A percentile compares a stretch with the other conserved stretches of the same genome.
These are phyloP conservation scores for Entelexis sorbosivorans DNA, from an alignment of 1,139 yeast species.

Conservation along the genomic window DNA sequence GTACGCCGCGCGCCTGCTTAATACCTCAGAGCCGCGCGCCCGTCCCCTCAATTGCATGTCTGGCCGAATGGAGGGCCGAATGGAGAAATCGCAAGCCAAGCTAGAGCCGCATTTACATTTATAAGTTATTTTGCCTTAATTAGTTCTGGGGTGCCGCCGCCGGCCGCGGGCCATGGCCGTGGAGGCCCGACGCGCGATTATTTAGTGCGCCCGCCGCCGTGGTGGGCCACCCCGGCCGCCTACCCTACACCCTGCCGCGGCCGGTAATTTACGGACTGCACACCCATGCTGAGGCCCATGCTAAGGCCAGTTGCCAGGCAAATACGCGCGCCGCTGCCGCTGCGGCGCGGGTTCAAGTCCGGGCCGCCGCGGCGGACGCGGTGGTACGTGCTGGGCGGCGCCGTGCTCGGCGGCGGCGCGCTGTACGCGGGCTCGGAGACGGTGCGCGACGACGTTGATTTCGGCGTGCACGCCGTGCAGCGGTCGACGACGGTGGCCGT, in stretches of 20 bases:
- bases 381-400: constrained; percentile 6
- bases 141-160: background rate
- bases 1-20: too few relatives aligned
- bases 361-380: background rate
- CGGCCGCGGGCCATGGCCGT: too few relatives aligned
- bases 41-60: background rate
- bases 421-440: constrained; percentile 33
- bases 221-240: background rate
- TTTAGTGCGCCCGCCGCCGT: too few relatives aligned
- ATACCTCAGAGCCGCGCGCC: too few relatives aligned
- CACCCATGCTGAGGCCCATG: background rate
- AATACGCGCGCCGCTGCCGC: background rate
- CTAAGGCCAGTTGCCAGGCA: background rate
- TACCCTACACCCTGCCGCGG: constrained; percentile 6
- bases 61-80: background rate
- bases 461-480: constrained; percentile 26
- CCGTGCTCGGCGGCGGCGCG: constrained; percentile 18
- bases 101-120: background rate
- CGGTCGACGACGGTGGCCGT: constrained; percentile 30
- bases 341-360: constrained; percentile 2
- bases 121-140: too few relatives aligned
- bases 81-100: background rate
- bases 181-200: background rate
- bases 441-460: constrained; percentile 30
- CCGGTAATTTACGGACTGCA: background rate